A percentile compares a stretch with the other conserved stretches of the same genome.
These are phyloP conservation scores for Plasmodiophora brassicae DNA, from an alignment of 208 protist species.

Conservation along the genomic window DNA sequence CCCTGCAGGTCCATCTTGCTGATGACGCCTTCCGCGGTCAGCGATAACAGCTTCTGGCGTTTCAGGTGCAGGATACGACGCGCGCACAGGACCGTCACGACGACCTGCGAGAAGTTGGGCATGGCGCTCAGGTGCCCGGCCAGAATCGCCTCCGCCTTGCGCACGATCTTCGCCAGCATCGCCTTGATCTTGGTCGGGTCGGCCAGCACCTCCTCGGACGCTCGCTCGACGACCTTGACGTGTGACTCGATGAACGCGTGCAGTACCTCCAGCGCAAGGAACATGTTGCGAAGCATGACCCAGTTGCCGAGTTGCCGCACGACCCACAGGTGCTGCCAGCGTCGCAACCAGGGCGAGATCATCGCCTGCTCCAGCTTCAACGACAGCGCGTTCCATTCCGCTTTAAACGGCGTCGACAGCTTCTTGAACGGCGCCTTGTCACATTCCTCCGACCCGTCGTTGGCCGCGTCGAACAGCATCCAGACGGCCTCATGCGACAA, in stretches of 20 bases:
- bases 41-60: slow-evolving; percentile 18
- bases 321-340: neutral
- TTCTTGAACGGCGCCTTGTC: neutral
- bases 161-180: neutral
- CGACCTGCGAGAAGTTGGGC: neutral
- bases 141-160: neutral
- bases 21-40: neutral
- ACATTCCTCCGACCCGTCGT: neutral
- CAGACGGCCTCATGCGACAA: slow-evolving; percentile 8
- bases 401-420: neutral
- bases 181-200: neutral
- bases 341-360: neutral
- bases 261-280: neutral
- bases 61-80: neutral
- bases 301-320: neutral
- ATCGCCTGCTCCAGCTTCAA: neutral
- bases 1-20: neutral
- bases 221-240: neutral
- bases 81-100: neutral
- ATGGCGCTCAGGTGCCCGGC: neutral
- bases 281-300: slow-evolving; percentile 12
- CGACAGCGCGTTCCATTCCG: neutral
- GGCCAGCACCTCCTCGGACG: neutral
- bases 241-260: slow-evolving; percentile 32
- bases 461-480: slow-evolving; percentile 28